These are phyloP conservation scores for Aplosporella prunicola DNA, from an alignment of 2,329 filamentous ascomycete genomes.

Conservation along the genomic window DNA sequence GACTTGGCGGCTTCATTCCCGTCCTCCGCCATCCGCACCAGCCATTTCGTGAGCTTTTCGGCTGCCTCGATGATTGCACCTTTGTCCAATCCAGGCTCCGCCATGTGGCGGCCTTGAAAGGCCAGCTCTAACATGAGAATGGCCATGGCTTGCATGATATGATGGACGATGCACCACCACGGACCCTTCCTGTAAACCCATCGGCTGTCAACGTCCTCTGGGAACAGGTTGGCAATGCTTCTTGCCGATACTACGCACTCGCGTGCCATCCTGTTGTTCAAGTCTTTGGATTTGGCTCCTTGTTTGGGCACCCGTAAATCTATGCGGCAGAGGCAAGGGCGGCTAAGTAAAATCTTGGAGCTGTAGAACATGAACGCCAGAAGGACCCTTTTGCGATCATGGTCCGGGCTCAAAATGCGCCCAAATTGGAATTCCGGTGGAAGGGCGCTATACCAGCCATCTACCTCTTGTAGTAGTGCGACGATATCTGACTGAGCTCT, in stretches of 20 bases:
- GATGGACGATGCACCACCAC: constrained; percentile 34
- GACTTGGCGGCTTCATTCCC: constrained; percentile 1
- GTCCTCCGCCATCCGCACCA: constrained; percentile 22
- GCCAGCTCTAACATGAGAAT: constrained; percentile 30
- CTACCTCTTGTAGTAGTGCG: constrained; percentile 21
- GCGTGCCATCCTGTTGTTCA: constrained; percentile 24
- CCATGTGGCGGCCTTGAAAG: constrained; percentile 19
- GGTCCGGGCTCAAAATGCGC: constrained; percentile 1
- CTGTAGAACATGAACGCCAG: constrained; percentile 27
- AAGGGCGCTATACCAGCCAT: constrained; percentile 23
- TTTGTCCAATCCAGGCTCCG: constrained; percentile 15
- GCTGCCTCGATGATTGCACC: constrained; percentile 16
- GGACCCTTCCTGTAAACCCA: constrained; percentile 24
- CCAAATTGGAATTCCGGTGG: constrained; percentile 22
- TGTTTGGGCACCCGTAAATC: constrained; percentile 24
- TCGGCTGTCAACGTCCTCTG: constrained; percentile 18
- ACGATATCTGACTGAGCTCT: constrained; percentile 23
- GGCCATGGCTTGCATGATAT: constrained; percentile 30
- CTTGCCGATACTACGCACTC: constrained; percentile 27
- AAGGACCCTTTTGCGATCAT: constrained; percentile 21
- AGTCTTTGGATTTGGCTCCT: constrained; percentile 19
- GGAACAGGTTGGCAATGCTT: constrained; percentile 24
- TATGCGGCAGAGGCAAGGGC: constrained; percentile 30
- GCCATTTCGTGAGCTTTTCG: constrained; percentile 26
- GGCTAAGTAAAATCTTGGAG: constrained; percentile 27